Percentiles rank a stretch among this genome's conserved stretches.
These are phyloP conservation scores for Suillus luteus DNA, from an alignment of 768 basidiomycete species.

Conservation along the genomic window DNA sequence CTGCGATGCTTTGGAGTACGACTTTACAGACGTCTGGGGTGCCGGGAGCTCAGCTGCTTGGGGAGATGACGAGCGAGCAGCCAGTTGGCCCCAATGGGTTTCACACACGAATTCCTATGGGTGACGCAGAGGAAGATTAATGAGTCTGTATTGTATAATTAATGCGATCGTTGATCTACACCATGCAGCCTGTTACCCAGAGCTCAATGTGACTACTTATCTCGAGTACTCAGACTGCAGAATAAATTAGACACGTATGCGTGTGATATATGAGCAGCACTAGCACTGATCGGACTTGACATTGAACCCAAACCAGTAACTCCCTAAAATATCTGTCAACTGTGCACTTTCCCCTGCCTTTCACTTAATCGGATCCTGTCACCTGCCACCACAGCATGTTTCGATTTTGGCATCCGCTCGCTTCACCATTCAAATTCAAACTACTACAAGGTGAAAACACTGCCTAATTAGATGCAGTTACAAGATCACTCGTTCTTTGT, in stretches of 20 bases:
- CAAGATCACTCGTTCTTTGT: background rate
- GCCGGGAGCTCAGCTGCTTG: background rate
- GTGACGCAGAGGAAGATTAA: background rate
- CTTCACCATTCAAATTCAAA: background rate
- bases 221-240: too few relatives aligned
- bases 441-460: slow-evolving; percentile 11
- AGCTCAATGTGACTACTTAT: too few relatives aligned
- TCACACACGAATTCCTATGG: background rate
- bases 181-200: background rate
- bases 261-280: background rate
- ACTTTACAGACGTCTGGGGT: background rate
- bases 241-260: background rate
- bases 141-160: background rate
- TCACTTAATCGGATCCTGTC: background rate
- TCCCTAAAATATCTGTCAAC: too few relatives aligned
- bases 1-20: background rate
- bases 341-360: background rate
- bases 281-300: too few relatives aligned
- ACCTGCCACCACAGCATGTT: background rate
- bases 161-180: background rate
- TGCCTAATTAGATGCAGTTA: slow-evolving; percentile 10
- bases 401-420: background rate
- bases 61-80: background rate
- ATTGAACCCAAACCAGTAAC: background rate
- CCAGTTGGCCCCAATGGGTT: slow-evolving; percentile 2